Percentiles rank a stretch among this genome's conserved stretches.
Conservation (phyloP, 1,284 basidiomycete genomes). For the Flammula alnicola region DNA sequence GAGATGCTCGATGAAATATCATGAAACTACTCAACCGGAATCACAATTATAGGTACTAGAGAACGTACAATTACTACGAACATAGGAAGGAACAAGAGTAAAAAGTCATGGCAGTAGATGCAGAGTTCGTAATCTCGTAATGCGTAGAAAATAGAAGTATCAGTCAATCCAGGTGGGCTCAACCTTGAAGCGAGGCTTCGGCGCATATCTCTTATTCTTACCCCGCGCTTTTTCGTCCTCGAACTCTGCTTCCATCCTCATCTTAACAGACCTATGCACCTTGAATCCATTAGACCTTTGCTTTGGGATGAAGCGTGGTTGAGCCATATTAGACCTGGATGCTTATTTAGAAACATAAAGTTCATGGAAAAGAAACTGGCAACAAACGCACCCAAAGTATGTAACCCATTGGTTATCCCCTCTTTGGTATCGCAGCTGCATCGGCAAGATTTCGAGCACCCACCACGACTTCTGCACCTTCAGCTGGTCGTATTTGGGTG, state of each 20-base stretch:
- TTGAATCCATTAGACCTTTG: constrained; percentile 37
- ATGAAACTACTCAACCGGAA: neutral
- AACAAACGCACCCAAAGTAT: constrained; percentile 33
- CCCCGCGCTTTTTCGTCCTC: constrained; percentile 34
- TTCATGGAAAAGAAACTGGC: neutral
- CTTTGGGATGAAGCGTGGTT: constrained; percentile 42
- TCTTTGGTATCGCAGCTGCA: constrained; percentile 33
- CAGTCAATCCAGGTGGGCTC: constrained; percentile 36
- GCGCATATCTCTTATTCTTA: constrained; percentile 32
- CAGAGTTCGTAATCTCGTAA: neutral
- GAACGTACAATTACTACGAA: neutral
- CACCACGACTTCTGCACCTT: constrained; percentile 36
- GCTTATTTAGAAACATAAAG: neutral
- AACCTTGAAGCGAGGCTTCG: constrained; percentile 28
- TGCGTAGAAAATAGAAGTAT: constrained; percentile 2
- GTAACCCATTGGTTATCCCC: constrained; percentile 33
- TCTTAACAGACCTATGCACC: constrained; percentile 46
- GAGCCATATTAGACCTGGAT: constrained; percentile 33
- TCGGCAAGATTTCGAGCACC: constrained; percentile 37
- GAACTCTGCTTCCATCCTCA: constrained; percentile 44
- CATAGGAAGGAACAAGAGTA: neutral
- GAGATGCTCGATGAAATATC: constrained; percentile 3
- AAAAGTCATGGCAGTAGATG: neutral
- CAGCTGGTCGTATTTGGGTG: constrained; percentile 41
- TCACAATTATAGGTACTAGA: neutral